phyloP scores from a whole-genome alignment of 2,329 filamentous ascomycete genomes.

The Trichoderma cornu-damae region DNA sequence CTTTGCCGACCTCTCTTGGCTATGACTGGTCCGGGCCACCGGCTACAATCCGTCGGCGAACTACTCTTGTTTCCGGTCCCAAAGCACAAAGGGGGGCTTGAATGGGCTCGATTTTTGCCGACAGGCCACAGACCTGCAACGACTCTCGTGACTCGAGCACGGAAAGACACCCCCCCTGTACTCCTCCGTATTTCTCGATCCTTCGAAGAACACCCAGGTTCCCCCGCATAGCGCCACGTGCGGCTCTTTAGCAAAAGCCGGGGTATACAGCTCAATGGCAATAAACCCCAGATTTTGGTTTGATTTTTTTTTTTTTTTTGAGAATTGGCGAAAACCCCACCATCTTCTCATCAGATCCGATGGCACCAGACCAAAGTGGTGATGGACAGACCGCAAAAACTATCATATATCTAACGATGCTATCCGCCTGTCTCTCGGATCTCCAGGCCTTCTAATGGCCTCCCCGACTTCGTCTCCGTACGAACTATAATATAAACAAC shows the following conservation, averaged over 20 bases:
- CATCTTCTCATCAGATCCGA: conserved; percentile 11
- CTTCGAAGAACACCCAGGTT: not conserved
- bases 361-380: not conserved
- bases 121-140: not conserved
- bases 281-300: conserved; percentile 2
- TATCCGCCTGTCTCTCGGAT: not conserved
- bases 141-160: not conserved
- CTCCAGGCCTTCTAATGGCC: not conserved
- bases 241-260: not conserved
- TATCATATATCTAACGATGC: conserved; percentile 1
- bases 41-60: conserved; percentile 1
- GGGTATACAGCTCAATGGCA: conserved; percentile 3
- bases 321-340: conserved; percentile 9
- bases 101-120: not conserved
- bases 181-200: not conserved
- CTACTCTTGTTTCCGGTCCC: not conserved
- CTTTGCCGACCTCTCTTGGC: not conserved
- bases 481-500: not conserved
- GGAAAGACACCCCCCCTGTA: not conserved
- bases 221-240: not conserved
- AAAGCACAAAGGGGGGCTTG: not conserved
- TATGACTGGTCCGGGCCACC: not conserved
- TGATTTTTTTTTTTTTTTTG: too few relatives aligned
- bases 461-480: not conserved
- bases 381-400: not conserved